These are phyloP conservation scores for Ustilago trichophora DNA, from an alignment of 1,284 basidiomycete genomes.

Conservation along the genomic window DNA sequence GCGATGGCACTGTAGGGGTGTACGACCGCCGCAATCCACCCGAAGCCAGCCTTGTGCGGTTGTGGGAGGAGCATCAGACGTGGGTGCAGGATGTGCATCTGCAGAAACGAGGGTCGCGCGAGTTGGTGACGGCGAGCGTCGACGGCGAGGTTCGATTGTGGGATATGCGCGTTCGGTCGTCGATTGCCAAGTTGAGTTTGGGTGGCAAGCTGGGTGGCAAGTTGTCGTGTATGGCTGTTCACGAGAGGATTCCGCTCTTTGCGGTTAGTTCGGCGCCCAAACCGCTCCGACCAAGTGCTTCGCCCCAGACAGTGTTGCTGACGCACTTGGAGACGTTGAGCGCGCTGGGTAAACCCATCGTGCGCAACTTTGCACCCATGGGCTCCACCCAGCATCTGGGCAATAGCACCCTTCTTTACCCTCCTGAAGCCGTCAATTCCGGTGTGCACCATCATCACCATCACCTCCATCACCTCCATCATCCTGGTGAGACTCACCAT, in stretches of 20 bases:
- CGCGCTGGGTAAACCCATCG: slow-evolving; percentile 32
- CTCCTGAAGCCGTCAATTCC: slow-evolving; percentile 21
- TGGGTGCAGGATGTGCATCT: slow-evolving; percentile 93
- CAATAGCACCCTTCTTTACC: slow-evolving; percentile 29
- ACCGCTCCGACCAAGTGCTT: slow-evolving; percentile 24
- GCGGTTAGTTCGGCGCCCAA: slow-evolving; percentile 70
- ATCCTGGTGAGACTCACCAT: slow-evolving; percentile 13
- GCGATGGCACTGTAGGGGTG: slow-evolving; percentile 87
- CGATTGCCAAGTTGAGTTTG: slow-evolving; percentile 77
- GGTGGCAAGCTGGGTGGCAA: slow-evolving; percentile 38
- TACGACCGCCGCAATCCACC: slow-evolving; percentile 90
- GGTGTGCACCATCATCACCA: slow-evolving; percentile 33
- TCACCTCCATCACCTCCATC: slow-evolving; percentile 20
- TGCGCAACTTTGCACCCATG: slow-evolving; percentile 35
- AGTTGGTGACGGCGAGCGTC: slow-evolving; percentile 89
- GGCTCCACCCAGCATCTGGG: slow-evolving; percentile 35
- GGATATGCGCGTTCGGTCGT: slow-evolving; percentile 82
- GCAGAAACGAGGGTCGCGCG: slow-evolving; percentile 77
- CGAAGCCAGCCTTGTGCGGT: slow-evolving; percentile 82
- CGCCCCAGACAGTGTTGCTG: slow-evolving; percentile 45
- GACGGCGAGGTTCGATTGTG: slow-evolving; percentile 91
- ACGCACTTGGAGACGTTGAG: slow-evolving; percentile 45
- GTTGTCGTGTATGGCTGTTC: slow-evolving; percentile 85
- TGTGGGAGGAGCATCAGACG: slow-evolving; percentile 79
- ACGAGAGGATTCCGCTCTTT: slow-evolving; percentile 84